A percentile compares a stretch with the other conserved stretches of the same genome.
Evolutionary conservation across 148 eudicot species (phyloP).

Genomic region (Salicornia ramosissima): DNA sequence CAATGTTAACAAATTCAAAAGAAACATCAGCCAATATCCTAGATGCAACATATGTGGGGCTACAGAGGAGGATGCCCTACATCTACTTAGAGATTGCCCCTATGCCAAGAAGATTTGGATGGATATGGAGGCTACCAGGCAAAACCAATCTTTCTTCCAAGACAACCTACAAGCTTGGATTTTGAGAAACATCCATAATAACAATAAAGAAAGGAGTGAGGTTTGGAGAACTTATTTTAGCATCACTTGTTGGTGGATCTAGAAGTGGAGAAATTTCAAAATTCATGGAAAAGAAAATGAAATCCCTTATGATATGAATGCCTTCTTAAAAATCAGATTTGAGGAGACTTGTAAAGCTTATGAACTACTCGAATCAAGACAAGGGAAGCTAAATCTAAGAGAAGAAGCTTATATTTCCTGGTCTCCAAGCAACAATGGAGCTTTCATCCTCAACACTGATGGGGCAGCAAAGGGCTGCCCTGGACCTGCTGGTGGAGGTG

Average conservation of each 20-base stretch:
- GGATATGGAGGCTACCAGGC: background rate
- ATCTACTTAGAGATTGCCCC: too few species aligned
- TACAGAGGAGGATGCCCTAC: too few species aligned
- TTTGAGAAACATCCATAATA: background rate
- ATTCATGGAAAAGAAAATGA: background rate
- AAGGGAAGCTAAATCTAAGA: too few species aligned
- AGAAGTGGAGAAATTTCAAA: background rate
- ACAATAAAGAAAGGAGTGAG: too few species aligned
- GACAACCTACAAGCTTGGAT: background rate
- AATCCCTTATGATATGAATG: background rate
- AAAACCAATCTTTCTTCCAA: background rate
- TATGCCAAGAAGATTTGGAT: background rate
- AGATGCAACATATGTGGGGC: too few species aligned
- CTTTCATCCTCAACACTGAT: too few species aligned
- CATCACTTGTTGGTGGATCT: background rate
- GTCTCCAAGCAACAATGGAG: background rate
- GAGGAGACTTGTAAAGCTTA: too few species aligned
- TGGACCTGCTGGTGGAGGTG: background rate
- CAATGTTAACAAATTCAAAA: too few species aligned
- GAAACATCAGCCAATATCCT: too few species aligned
- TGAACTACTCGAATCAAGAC: too few species aligned
- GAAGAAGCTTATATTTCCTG: background rate
- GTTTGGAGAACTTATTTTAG: background rate
- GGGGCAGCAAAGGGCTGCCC: background rate
- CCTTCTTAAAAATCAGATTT: too few species aligned